Conservation (phyloP, 75 land plant genomes). For the Picea sitchensis region DNA sequence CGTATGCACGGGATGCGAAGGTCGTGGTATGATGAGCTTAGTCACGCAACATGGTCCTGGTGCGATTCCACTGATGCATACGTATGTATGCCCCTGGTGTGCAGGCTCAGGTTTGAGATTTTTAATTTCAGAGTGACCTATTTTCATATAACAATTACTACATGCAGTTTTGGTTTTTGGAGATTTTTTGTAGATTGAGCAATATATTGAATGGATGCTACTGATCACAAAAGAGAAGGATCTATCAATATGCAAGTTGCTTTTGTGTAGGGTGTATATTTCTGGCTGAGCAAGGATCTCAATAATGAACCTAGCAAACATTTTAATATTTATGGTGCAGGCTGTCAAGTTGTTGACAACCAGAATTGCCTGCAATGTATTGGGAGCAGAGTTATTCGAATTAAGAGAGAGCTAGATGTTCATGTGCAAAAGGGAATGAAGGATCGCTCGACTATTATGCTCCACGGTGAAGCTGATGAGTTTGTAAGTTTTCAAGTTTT, state of each 20-base stretch:
- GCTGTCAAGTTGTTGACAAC: conserved; percentile 56
- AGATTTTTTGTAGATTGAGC: not conserved
- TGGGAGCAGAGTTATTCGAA: conserved; percentile 54
- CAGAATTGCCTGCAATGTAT: conserved; percentile 67
- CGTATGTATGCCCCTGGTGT: conserved; percentile 62
- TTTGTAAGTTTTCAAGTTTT: conserved; percentile 37
- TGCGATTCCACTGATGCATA: conserved; percentile 86
- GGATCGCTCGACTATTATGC: conserved; percentile 54
- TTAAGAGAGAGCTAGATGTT: conserved; percentile 75
- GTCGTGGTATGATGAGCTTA: conserved; percentile 62
- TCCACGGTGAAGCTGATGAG: conserved; percentile 80
- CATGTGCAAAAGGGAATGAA: conserved; percentile 82
- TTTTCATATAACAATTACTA: not conserved
- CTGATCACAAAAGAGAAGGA: too few relatives aligned
- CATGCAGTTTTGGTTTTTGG: not conserved
- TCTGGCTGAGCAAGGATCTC: too few relatives aligned
- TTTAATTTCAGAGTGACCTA: not conserved
- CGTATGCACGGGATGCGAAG: conserved; percentile 71
- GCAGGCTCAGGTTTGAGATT: conserved; percentile 52
- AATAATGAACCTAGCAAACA: too few relatives aligned
- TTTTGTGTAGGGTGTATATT: not conserved
- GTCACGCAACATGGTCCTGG: conserved; percentile 72
- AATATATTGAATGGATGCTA: too few relatives aligned
- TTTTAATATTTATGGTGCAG: conserved; percentile 15
- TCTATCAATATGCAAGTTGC: too few relatives aligned